A percentile compares a stretch with the other conserved stretches of the same genome.
Conservation (phyloP, 768 basidiomycete species). For the Pluteus cervinus region DNA sequence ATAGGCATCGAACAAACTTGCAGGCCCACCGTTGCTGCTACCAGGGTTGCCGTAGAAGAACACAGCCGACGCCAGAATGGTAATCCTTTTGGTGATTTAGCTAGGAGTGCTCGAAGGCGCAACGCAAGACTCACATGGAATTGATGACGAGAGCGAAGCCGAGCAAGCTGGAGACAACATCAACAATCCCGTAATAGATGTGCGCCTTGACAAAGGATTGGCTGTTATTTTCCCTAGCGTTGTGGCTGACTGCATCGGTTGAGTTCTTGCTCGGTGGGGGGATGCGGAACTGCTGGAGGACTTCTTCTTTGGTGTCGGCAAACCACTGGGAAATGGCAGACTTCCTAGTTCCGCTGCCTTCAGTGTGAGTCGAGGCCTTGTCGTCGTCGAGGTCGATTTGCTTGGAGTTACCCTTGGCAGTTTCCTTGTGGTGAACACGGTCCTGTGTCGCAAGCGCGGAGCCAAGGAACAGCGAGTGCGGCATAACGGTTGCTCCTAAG, state of each 20-base stretch:
- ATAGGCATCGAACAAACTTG: slow-evolving; percentile 81
- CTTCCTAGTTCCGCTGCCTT: too few species aligned
- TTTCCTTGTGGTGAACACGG: slow-evolving; percentile 34
- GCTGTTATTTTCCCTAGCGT: slow-evolving; percentile 50
- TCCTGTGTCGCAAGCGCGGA: slow-evolving; percentile 82
- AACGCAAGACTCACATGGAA: slow-evolving; percentile 54
- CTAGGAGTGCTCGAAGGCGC: too few species aligned
- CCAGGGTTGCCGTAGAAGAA: slow-evolving; percentile 51
- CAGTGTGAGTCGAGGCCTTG: neutral
- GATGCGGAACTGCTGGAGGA: slow-evolving; percentile 27
- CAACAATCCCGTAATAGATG: slow-evolving; percentile 56
- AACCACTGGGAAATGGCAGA: too few species aligned
- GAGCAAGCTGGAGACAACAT: slow-evolving; percentile 63
- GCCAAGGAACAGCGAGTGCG: slow-evolving; percentile 84
- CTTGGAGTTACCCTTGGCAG: too few species aligned
- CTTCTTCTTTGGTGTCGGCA: slow-evolving; percentile 14
- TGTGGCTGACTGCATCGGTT: slow-evolving; percentile 35
- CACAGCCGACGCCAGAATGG: slow-evolving; percentile 76
- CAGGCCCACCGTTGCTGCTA: slow-evolving; percentile 30
- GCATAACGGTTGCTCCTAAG: slow-evolving; percentile 85
- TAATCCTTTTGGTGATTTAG: too few species aligned
- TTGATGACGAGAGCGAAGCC: slow-evolving; percentile 88
- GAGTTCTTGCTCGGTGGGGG: slow-evolving; percentile 28
- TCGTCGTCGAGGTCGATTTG: neutral
- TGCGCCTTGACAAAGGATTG: slow-evolving; percentile 53